These are phyloP conservation scores for Aleurites moluccanus DNA, from an alignment of 441 rosid species.

Conservation along the genomic window DNA sequence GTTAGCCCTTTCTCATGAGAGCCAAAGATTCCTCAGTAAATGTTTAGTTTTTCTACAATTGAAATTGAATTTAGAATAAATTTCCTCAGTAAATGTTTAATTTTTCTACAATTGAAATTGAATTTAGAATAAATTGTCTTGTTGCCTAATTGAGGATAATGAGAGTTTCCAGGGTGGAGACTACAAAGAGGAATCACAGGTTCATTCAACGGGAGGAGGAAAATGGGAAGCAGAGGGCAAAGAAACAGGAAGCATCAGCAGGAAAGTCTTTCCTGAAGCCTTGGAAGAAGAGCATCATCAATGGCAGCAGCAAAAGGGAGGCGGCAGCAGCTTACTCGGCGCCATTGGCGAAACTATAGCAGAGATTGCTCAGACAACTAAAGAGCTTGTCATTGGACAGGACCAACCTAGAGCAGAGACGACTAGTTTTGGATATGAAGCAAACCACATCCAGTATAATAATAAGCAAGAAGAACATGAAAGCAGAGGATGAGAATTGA, in stretches of 20 bases:
- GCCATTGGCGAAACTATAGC: conserved; percentile 72
- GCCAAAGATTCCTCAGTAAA: no score
- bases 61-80: no score
- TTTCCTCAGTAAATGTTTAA: neutral
- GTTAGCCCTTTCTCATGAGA: no score
- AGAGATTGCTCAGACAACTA: conserved; percentile 66
- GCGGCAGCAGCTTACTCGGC: conserved; percentile 46
- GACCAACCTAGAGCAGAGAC: conserved; percentile 20
- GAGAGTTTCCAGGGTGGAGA: conserved; percentile 31
- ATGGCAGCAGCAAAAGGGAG: conserved; percentile 17
- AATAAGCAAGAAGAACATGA: conserved; percentile 2
- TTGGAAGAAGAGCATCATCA: conserved; percentile 7
- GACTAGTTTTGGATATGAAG: conserved; percentile 1
- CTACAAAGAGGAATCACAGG: conserved; percentile 25
- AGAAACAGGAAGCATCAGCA: neutral
- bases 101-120: neutral
- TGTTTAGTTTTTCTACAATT: no score
- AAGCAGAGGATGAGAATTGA: neutral
- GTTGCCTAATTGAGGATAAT: conserved; percentile 20
- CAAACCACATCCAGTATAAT: neutral
- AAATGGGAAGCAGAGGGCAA: conserved; percentile 16
- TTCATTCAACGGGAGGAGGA: conserved; percentile 24
- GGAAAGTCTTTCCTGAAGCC: neutral
- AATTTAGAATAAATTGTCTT: neutral
- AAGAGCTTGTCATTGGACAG: conserved; percentile 49